Evolutionary conservation across 345 rosid species (phyloP).

Genomic region (Salix caprea): DNA sequence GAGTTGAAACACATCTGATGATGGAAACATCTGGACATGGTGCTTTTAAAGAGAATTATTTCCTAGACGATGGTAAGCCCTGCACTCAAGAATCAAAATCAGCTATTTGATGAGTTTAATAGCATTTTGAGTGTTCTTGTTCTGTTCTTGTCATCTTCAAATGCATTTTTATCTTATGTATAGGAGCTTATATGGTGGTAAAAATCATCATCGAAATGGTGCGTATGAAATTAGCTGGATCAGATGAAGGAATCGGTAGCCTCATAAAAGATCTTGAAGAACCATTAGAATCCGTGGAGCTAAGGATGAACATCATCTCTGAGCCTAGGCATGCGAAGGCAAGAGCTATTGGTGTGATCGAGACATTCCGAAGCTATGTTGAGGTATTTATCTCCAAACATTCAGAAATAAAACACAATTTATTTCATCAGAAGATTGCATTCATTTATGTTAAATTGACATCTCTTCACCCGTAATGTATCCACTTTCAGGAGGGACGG

Average conservation of each 20-base stretch:
- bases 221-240: constrained; percentile 64
- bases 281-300: constrained; percentile 56
- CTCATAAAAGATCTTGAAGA: constrained; percentile 73
- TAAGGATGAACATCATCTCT: constrained; percentile 65
- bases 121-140: no score
- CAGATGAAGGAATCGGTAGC: constrained; percentile 65
- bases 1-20: constrained; percentile 81
- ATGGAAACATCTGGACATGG: constrained; percentile 99
- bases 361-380: constrained; percentile 55
- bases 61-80: constrained; percentile 72
- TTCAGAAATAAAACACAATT: neutral
- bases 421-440: neutral
- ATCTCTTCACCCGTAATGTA: no score
- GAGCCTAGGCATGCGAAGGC: constrained; percentile 74
- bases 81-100: no score
- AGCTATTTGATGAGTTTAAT: no score
- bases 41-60: constrained; percentile 86
- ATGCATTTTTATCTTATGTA: neutral
- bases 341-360: constrained; percentile 65
- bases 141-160: no score
- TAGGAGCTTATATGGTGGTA: constrained; percentile 94
- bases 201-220: constrained; percentile 90
- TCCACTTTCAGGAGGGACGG: constrained; percentile 47
- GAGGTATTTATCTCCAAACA: constrained; percentile 37
- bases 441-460: neutral